A percentile compares a stretch with the other conserved stretches of the same genome.
Evolutionary conservation across 768 basidiomycete genomes (phyloP).

Genomic region (Collybia sp.): DNA sequence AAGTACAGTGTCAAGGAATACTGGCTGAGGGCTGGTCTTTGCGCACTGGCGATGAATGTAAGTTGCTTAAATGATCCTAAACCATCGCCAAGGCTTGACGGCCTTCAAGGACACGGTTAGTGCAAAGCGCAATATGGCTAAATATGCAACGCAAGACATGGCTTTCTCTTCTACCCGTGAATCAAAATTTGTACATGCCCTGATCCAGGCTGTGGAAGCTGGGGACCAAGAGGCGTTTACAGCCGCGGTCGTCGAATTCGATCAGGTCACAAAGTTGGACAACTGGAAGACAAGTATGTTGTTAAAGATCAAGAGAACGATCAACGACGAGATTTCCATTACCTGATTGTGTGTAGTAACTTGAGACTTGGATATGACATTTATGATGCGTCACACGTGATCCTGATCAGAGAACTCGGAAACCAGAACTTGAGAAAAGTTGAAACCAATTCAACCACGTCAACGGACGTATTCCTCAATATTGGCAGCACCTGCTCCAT

Average conservation of each 20-base stretch:
- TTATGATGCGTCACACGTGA: slow-evolving; percentile 3
- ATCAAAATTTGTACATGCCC: slow-evolving; percentile 76
- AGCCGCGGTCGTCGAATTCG: slow-evolving; percentile 84
- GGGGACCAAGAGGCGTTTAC: slow-evolving; percentile 63
- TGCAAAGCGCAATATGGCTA: slow-evolving; percentile 71
- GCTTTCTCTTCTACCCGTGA: slow-evolving; percentile 88
- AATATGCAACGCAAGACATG: slow-evolving; percentile 78
- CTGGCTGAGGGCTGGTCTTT: slow-evolving; percentile 84
- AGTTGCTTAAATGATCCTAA: slow-evolving; percentile 18
- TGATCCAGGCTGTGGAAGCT: slow-evolving; percentile 66
- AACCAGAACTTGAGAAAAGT: too few species aligned
- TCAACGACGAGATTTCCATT: slow-evolving; percentile 44
- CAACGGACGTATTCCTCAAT: slow-evolving; percentile 4
- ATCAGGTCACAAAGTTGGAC: slow-evolving; percentile 89
- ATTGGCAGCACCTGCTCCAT: slow-evolving; percentile 24
- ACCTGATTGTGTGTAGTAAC: too few species aligned
- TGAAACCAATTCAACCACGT: not conserved
- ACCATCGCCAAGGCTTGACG: not conserved
- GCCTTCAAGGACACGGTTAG: slow-evolving; percentile 72
- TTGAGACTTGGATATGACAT: too few species aligned
- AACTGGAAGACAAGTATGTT: slow-evolving; percentile 94
- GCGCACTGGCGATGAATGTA: slow-evolving; percentile 85
- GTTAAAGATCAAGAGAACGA: slow-evolving; percentile 82
- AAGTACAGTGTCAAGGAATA: slow-evolving; percentile 99
- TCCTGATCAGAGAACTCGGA: too few species aligned